A percentile compares a stretch with the other conserved stretches of the same genome.
These are phyloP conservation scores for Globisporangium cylindrosporum DNA, from an alignment of 352 stramenopile species.

Conservation along the genomic window DNA sequence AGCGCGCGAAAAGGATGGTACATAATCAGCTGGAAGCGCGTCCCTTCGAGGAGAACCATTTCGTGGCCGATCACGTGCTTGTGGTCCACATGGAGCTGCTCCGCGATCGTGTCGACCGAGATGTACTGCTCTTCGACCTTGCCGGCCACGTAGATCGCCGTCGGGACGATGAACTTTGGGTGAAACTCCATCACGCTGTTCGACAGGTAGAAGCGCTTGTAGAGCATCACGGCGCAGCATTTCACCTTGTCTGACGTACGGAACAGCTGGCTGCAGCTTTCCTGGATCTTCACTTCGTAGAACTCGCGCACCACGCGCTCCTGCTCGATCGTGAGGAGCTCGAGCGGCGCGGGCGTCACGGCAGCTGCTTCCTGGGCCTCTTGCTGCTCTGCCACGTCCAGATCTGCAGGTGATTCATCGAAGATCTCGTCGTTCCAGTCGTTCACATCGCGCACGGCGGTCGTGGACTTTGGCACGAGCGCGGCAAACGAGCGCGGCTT, in stretches of 20 bases:
- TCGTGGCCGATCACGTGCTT: conserved; percentile 86
- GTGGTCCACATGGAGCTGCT: conserved; percentile 81
- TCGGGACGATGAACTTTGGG: conserved; percentile 82
- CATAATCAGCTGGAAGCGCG: conserved; percentile 89
- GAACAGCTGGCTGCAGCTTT: conserved; percentile 84
- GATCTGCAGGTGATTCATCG: conserved; percentile 33
- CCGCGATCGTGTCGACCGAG: conserved; percentile 78
- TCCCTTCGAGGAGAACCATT: conserved; percentile 84
- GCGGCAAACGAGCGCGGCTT: conserved; percentile 81
- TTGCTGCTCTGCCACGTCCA: conserved; percentile 42
- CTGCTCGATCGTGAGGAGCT: conserved; percentile 60
- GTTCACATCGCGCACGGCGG: conserved; percentile 50
- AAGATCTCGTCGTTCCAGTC: conserved; percentile 77
- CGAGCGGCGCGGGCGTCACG: conserved; percentile 31
- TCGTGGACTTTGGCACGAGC: conserved; percentile 62
- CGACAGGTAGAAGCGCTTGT: conserved; percentile 88
- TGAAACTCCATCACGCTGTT: conserved; percentile 90
- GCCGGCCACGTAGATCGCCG: conserved; percentile 84
- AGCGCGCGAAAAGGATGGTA: conserved; percentile 85
- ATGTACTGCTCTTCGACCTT: conserved; percentile 92
- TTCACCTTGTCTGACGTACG: conserved; percentile 87
- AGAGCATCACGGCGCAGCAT: conserved; percentile 80
- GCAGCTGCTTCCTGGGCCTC: conserved; percentile 52
- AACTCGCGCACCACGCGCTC: conserved; percentile 63
- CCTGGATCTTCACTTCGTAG: conserved; percentile 81